phyloP scores from a whole-genome alignment of 2,329 filamentous ascomycete species.

The Coniochaeta ligniaria region DNA sequence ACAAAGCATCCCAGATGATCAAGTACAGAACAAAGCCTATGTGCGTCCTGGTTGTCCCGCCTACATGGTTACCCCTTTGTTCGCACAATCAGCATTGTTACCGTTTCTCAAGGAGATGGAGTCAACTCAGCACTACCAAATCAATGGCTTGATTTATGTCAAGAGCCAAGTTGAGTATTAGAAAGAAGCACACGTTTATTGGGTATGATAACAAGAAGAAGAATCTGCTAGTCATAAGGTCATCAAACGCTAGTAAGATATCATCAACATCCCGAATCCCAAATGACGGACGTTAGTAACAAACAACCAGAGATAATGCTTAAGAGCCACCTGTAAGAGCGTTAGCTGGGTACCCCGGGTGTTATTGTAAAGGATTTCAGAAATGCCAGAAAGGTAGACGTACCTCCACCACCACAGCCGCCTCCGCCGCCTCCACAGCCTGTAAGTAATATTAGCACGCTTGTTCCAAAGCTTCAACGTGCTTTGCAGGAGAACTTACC shows the following conservation, averaged over 20 bases:
- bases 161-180: not conserved
- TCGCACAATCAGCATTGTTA: not conserved
- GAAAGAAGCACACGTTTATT: not conserved
- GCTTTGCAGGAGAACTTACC: not conserved
- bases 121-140: not conserved
- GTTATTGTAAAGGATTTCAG: too few species aligned
- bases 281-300: not conserved
- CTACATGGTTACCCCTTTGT: not conserved
- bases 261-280: not conserved
- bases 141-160: not conserved
- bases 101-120: not conserved
- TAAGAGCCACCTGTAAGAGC: not conserved
- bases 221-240: not conserved
- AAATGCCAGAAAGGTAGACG: not conserved
- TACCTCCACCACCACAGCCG: constrained; percentile 1
- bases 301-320: not conserved
- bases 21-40: not conserved
- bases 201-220: not conserved
- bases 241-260: not conserved
- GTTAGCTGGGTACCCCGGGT: not conserved
- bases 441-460: not conserved
- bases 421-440: constrained; percentile 4
- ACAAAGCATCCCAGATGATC: not conserved
- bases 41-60: not conserved
- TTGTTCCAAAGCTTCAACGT: not conserved